A percentile compares a stretch with the other conserved stretches of the same genome.
phyloP scores from a whole-genome alignment of 2,329 filamentous ascomycete genomes.

The Coniochaeta pulveracea region DNA sequence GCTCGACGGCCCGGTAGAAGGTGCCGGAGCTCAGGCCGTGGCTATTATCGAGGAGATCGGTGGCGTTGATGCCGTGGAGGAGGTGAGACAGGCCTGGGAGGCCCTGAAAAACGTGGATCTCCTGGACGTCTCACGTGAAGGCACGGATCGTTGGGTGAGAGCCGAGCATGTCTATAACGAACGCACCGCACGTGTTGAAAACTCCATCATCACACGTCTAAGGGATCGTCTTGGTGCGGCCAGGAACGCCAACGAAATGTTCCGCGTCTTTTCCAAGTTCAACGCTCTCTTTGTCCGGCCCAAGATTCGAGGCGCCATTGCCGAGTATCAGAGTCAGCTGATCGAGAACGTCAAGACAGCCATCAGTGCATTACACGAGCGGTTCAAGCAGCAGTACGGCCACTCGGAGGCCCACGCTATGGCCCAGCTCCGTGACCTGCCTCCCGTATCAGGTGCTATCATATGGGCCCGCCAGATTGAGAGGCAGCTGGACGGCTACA shows the following conservation, averaged over 20 bases:
- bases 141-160: constrained; percentile 83
- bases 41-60: constrained; percentile 88
- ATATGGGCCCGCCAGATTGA: constrained; percentile 98
- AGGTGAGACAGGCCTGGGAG: constrained; percentile 90
- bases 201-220: constrained; percentile 92
- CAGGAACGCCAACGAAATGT: constrained; percentile 99
- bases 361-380: constrained; percentile 84
- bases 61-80: constrained; percentile 92
- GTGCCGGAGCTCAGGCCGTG: constrained; percentile 41
- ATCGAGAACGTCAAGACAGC: constrained; percentile 98
- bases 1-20: constrained; percentile 40
- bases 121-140: constrained; percentile 80
- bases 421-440: constrained; percentile 91
- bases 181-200: constrained; percentile 91
- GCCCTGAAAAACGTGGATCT: constrained; percentile 91
- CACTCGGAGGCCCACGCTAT: constrained; percentile 97
- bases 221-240: constrained; percentile 88
- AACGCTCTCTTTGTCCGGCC: constrained; percentile 96
- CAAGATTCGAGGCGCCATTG: constrained; percentile 97
- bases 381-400: constrained; percentile 98
- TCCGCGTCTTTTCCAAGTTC: constrained; percentile 98
- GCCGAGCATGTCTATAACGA: constrained; percentile 97
- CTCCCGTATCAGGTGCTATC: constrained; percentile 91
- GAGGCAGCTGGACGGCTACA: constrained; percentile 87
- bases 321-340: constrained; percentile 94